A percentile compares a stretch with the other conserved stretches of the same genome.
Evolutionary conservation across 2,329 filamentous ascomycete species (phyloP).

Genomic region (Botrytis pseudocinerea): DNA sequence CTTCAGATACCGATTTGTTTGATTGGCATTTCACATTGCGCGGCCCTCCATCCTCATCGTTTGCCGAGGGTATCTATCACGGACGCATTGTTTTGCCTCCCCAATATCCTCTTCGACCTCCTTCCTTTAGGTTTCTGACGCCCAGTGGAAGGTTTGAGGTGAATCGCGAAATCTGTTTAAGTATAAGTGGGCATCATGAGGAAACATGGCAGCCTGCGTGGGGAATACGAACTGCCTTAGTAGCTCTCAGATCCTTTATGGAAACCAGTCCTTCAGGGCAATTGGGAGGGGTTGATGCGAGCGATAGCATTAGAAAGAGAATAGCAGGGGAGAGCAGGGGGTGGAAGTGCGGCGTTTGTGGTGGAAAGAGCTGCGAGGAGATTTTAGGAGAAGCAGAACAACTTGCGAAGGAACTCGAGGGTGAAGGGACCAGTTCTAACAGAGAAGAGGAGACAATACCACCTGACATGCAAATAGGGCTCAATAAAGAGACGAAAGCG

Average conservation of each 20-base stretch:
- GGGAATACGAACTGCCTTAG: conserved; percentile 88
- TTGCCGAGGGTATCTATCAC: conserved; percentile 76
- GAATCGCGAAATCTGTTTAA: conserved; percentile 95
- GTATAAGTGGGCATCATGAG: conserved; percentile 92
- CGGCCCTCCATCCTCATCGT: conserved; percentile 73
- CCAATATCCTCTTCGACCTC: conserved; percentile 86
- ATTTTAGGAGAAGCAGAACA: conserved; percentile 72
- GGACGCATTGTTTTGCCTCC: conserved; percentile 90
- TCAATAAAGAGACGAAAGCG: conserved; percentile 54
- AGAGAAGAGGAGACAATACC: conserved; percentile 20
- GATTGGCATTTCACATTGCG: conserved; percentile 99
- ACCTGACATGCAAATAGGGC: conserved; percentile 11
- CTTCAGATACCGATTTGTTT: conserved; percentile 83
- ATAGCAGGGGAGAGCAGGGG: conserved; percentile 66
- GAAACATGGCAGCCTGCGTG: conserved; percentile 99
- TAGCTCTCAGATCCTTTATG: conserved; percentile 85
- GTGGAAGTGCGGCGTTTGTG: conserved; percentile 73
- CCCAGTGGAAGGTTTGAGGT: conserved; percentile 91
- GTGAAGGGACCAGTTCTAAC: conserved; percentile 65
- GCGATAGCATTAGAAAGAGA: conserved; percentile 62
- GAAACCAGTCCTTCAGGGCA: conserved; percentile 86
- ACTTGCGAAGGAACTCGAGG: conserved; percentile 46
- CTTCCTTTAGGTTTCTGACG: conserved; percentile 93
- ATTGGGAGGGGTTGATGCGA: conserved; percentile 82
- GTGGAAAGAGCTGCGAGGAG: conserved; percentile 66